Conservation (phyloP, 306 rosid genomes). For the Hippophae tibetana region DNA sequence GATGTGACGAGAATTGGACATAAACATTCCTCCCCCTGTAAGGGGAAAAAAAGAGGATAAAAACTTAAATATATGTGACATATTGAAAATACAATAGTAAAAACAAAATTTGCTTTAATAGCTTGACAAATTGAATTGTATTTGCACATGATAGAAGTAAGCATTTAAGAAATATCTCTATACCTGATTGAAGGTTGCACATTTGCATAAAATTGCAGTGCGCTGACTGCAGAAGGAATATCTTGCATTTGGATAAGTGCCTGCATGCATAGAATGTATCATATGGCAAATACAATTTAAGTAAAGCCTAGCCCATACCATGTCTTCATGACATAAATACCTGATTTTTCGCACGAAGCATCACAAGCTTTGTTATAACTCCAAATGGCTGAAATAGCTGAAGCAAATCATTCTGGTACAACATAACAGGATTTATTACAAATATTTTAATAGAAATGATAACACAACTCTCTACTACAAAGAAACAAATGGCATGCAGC, state of each 20-base stretch:
- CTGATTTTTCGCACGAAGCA: constrained; percentile 99
- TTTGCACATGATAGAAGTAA: neutral
- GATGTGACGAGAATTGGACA: constrained; percentile 96
- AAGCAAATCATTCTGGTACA: constrained; percentile 83
- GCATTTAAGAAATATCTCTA: neutral
- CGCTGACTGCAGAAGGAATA: constrained; percentile 68
- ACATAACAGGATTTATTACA: constrained; percentile 10
- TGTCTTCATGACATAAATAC: constrained; percentile 29
- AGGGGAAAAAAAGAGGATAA: constrained; percentile 9
- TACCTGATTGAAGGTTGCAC: constrained; percentile 92
- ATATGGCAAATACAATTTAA: constrained; percentile 2
- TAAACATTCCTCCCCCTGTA: constrained; percentile 96
- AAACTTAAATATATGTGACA: constrained; percentile 6
- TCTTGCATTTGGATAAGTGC: constrained; percentile 99
- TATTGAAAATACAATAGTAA: constrained; percentile 4
- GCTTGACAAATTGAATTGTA: constrained; percentile 7
- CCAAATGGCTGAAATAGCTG: constrained; percentile 98
- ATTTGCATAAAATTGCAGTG: constrained; percentile 74
- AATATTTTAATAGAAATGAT: neutral
- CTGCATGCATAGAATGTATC: constrained; percentile 31
- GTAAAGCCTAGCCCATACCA: constrained; percentile 6
- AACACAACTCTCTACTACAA: too few species aligned
- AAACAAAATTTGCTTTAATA: constrained; percentile 1
- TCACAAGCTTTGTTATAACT: constrained; percentile 94
- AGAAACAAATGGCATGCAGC: too few species aligned